These are phyloP conservation scores for Hypoxylon crocopeplum DNA, from an alignment of 495 filamentous ascomycete species.

Conservation along the genomic window DNA sequence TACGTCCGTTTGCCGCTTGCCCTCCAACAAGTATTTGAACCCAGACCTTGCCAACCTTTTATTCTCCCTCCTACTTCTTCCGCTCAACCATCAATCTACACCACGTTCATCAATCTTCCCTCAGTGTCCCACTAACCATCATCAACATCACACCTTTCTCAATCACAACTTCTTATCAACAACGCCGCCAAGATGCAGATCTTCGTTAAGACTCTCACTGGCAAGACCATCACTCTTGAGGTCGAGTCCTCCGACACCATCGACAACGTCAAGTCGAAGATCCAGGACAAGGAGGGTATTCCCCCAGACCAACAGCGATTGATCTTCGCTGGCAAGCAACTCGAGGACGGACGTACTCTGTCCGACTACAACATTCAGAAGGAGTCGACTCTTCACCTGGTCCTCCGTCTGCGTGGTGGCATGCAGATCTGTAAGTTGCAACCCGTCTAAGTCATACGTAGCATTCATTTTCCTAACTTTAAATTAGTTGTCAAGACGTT, in stretches of 20 bases:
- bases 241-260: constrained; percentile 98
- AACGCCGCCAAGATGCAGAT: constrained; percentile 78
- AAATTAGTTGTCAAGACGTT: constrained; percentile 79
- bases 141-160: constrained; percentile 24
- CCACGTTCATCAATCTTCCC: neutral
- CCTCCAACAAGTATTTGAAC: constrained; percentile 28
- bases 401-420: constrained; percentile 96
- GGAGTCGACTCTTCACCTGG: constrained; percentile 93
- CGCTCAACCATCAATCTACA: constrained; percentile 1
- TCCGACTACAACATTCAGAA: constrained; percentile 99
- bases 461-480: constrained; percentile 24
- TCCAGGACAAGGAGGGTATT: constrained; percentile 99
- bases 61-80: constrained; percentile 14
- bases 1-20: constrained; percentile 27
- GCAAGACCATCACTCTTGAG: constrained; percentile 99
- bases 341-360: constrained; percentile 95
- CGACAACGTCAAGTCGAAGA: constrained; percentile 99
- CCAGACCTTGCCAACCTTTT: constrained; percentile 21
- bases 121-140: constrained; percentile 37
- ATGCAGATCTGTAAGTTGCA: constrained; percentile 90
- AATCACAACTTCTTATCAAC: constrained; percentile 4
- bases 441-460: neutral
- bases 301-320: constrained; percentile 97
- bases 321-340: constrained; percentile 98
- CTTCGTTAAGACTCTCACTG: constrained; percentile 81